A percentile compares a stretch with the other conserved stretches of the same genome.
Evolutionary conservation across 257 asterid genomes (phyloP).

Genomic region (Cynanchum wilfordii): DNA sequence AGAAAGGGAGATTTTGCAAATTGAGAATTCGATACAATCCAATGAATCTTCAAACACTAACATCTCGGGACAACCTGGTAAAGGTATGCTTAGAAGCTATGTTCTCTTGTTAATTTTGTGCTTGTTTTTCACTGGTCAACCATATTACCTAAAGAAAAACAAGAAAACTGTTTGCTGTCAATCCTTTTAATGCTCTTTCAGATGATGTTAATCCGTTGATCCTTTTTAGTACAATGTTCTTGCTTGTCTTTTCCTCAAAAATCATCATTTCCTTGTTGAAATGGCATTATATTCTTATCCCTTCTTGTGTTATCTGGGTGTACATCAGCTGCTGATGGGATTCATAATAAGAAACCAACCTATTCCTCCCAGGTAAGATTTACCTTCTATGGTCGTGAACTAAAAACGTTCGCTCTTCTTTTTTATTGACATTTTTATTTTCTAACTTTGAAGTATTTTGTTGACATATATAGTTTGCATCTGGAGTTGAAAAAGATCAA

Average conservation of each 20-base stretch:
- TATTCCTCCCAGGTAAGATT: constrained; percentile 42
- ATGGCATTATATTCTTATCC: constrained; percentile 9
- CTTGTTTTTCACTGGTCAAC: background rate
- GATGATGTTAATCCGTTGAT: background rate
- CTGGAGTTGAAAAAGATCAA: constrained; percentile 43
- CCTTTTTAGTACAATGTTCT: no score
- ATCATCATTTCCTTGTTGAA: constrained; percentile 3
- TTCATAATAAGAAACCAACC: constrained; percentile 39
- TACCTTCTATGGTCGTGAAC: background rate
- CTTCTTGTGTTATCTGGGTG: constrained; percentile 27
- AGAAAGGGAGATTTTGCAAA: constrained; percentile 71
- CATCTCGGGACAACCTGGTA: constrained; percentile 32
- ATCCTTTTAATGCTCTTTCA: background rate
- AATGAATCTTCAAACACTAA: constrained; percentile 34
- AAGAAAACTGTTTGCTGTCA: background rate
- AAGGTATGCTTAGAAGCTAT: constrained; percentile 28
- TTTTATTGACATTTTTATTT: background rate
- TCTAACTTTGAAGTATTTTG: background rate
- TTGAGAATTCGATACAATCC: constrained; percentile 58
- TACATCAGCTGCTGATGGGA: constrained; percentile 41
- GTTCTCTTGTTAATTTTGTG: constrained; percentile 1
- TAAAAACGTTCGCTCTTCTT: background rate
- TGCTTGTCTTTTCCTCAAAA: background rate
- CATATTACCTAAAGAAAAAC: background rate
- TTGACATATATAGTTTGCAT: constrained; percentile 30